Percentiles rank a stretch among this genome's conserved stretches.
Evolutionary conservation across 345 rosid genomes (phyloP).

Genomic region (Eucalyptus polybractea): DNA sequence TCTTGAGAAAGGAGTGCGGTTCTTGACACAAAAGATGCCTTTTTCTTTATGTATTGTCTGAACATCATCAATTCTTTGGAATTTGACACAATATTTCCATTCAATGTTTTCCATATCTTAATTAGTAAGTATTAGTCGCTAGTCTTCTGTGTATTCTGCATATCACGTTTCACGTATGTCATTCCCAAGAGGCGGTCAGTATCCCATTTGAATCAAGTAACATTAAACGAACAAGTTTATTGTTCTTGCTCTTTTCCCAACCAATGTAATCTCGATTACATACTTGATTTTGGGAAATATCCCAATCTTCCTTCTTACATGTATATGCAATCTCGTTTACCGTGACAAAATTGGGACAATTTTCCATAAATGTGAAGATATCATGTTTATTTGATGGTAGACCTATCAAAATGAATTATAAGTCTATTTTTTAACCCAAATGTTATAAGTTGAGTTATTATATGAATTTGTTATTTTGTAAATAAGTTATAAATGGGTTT

Average conservation of each 20-base stretch:
- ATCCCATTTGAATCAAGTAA: background rate
- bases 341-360: no score
- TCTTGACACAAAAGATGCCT: background rate
- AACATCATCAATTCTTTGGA: background rate
- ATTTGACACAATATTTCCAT: background rate
- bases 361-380: no score
- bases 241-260: background rate
- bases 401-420: no score
- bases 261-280: background rate
- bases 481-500: no score
- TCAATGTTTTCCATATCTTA: background rate
- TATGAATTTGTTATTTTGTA: no score
- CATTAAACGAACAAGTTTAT: background rate
- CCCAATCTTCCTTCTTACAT: background rate
- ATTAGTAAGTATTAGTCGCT: background rate
- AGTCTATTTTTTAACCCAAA: no score
- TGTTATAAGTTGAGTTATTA: no score
- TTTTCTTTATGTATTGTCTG: background rate
- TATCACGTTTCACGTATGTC: background rate
- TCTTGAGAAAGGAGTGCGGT: conserved; percentile 32
- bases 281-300: background rate
- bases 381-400: no score
- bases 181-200: background rate
- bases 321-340: background rate
- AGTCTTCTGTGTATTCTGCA: background rate